phyloP scores from a whole-genome alignment of 768 basidiomycete genomes.

The Pulveroboletus ravenelii region DNA sequence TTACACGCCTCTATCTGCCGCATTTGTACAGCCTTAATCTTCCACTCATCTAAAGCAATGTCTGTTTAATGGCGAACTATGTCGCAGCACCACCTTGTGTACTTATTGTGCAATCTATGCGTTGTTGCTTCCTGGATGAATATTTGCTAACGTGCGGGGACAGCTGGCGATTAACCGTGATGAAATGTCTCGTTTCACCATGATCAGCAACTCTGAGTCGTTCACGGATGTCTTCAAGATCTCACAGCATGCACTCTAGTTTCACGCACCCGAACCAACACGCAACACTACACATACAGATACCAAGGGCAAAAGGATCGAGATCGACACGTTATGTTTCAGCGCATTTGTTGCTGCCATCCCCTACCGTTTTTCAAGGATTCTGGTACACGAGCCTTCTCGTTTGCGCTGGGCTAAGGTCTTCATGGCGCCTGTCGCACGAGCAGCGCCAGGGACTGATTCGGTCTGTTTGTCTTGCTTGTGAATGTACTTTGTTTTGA shows the following conservation, averaged over 20 bases:
- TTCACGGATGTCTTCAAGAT: background rate
- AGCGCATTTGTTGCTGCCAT: too few relatives aligned
- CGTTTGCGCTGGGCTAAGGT: too few relatives aligned
- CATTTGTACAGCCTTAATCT: constrained; percentile 38
- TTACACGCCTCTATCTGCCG: constrained; percentile 39
- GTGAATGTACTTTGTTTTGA: too few relatives aligned
- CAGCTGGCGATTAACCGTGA: too few relatives aligned
- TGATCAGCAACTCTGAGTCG: too few relatives aligned
- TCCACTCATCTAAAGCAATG: constrained; percentile 38
- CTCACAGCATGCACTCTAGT: background rate
- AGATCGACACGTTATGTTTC: background rate
- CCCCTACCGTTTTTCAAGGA: too few relatives aligned
- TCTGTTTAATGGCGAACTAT: constrained; percentile 36
- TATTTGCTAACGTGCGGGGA: background rate
- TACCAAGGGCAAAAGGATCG: background rate
- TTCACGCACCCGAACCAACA: background rate
- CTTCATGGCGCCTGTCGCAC: too few relatives aligned
- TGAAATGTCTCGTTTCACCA: too few relatives aligned
- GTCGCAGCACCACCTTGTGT: constrained; percentile 36
- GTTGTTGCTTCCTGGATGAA: constrained; percentile 25
- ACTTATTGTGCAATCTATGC: constrained; percentile 38
- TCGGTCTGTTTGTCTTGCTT: too few relatives aligned
- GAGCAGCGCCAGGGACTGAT: too few relatives aligned
- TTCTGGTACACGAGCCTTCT: too few relatives aligned
- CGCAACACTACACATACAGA: background rate